Evolutionary conservation across 2,329 filamentous ascomycete genomes (phyloP).

Genomic region (Leptographium radiaticola): DNA sequence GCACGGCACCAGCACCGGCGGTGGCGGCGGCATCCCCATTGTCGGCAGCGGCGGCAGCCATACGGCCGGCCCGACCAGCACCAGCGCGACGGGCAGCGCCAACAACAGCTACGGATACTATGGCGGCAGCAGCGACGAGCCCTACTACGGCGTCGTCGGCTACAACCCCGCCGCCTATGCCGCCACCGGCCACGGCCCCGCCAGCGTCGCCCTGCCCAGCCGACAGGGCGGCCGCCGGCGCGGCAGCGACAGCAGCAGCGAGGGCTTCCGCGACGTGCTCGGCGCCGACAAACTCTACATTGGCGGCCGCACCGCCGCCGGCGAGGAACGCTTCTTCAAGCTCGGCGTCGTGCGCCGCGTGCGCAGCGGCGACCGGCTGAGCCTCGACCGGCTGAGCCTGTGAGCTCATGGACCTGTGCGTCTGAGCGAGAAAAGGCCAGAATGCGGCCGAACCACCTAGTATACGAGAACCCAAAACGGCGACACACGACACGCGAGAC

Average conservation of each 20-base stretch:
- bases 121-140: neutral
- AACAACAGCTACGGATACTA: neutral
- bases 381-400: slow-evolving; percentile 62
- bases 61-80: neutral
- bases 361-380: slow-evolving; percentile 60
- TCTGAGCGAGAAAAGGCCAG: neutral
- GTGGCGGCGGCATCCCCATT: neutral
- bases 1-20: neutral
- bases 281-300: slow-evolving; percentile 74
- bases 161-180: slow-evolving; percentile 11
- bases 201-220: neutral
- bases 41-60: neutral
- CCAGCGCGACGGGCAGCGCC: neutral
- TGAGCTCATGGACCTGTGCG: slow-evolving; percentile 23
- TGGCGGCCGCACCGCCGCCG: slow-evolving; percentile 58
- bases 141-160: slow-evolving; percentile 7
- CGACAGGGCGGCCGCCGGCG: slow-evolving; percentile 31
- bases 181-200: slow-evolving; percentile 7
- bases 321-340: slow-evolving; percentile 75
- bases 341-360: slow-evolving; percentile 62
- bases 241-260: slow-evolving; percentile 62
- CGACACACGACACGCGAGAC: neutral
- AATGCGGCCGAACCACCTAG: no score
- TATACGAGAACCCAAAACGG: neutral
- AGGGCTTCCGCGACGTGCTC: slow-evolving; percentile 61